phyloP scores from a whole-genome alignment of 2,329 filamentous ascomycete genomes.

The Aspergillus brunneoviolaceus region DNA sequence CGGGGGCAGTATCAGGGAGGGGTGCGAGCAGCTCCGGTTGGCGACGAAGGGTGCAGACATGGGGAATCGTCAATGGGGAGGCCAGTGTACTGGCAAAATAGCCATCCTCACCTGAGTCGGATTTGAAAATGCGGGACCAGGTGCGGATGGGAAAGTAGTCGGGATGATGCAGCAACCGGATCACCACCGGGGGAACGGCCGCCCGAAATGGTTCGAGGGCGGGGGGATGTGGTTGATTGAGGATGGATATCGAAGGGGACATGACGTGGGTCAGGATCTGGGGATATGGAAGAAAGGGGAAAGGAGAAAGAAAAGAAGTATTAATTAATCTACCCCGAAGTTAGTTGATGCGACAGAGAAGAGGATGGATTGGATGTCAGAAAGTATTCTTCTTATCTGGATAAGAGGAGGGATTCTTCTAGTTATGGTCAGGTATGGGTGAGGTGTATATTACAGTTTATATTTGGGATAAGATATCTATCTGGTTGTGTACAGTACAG shows the following conservation, averaged over 20 bases:
- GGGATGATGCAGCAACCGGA: constrained; percentile 30
- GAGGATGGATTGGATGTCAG: too few species aligned
- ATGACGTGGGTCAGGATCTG: not conserved
- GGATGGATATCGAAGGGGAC: not conserved
- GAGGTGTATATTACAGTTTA: too few species aligned
- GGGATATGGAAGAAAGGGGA: not conserved
- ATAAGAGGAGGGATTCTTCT: too few species aligned
- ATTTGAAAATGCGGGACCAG: constrained; percentile 41
- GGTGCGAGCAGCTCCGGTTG: constrained; percentile 27
- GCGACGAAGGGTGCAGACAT: constrained; percentile 40
- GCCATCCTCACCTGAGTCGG: constrained; percentile 43
- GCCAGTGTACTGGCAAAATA: constrained; percentile 43
- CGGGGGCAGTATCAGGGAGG: constrained; percentile 20
- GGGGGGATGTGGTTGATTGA: not conserved
- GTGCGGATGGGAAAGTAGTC: constrained; percentile 42
- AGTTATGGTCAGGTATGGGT: too few species aligned
- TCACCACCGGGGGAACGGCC: not conserved
- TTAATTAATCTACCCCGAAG: too few species aligned
- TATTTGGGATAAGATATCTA: too few species aligned
- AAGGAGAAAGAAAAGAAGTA: not conserved
- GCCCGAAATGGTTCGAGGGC: constrained; percentile 1
- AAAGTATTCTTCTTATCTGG: too few species aligned
- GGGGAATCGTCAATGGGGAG: constrained; percentile 42
- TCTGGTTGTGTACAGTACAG: not conserved
- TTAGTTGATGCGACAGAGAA: too few species aligned